Percentiles rank a stretch among this genome's conserved stretches.
These are phyloP conservation scores for Arthrobotrys pseudoclavata DNA, from an alignment of 2,329 filamentous ascomycete genomes.

Conservation along the genomic window DNA sequence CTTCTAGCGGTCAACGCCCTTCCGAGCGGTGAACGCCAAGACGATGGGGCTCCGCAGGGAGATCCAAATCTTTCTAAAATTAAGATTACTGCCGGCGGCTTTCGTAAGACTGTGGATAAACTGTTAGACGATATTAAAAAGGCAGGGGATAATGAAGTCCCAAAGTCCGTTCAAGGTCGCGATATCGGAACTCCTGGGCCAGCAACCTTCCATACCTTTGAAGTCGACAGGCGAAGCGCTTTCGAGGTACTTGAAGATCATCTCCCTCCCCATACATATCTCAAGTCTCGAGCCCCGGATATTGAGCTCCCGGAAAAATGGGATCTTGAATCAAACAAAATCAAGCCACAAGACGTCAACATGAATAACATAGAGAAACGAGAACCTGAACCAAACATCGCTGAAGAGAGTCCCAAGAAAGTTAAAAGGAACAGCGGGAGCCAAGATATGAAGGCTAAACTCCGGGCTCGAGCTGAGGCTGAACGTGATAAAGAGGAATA, in stretches of 20 bases:
- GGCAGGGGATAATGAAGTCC: too few relatives aligned
- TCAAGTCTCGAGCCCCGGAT: neutral
- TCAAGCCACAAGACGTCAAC: neutral
- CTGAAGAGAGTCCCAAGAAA: neutral
- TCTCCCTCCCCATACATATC: neutral
- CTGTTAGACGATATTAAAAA: neutral
- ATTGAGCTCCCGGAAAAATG: neutral
- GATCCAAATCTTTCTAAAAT: neutral
- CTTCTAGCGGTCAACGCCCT: constrained; percentile 17
- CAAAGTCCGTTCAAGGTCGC: neutral
- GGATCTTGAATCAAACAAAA: neutral
- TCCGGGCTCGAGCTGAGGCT: neutral
- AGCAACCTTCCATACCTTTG: neutral
- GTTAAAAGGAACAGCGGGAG: neutral
- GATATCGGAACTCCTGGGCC: neutral
- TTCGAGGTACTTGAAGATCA: neutral
- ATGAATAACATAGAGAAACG: neutral
- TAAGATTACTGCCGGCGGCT: neutral
- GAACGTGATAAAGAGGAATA: constrained; percentile 24
- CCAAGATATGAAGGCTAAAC: constrained; percentile 34
- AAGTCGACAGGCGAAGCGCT: neutral
- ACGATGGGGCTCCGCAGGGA: neutral
- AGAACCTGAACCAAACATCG: neutral
- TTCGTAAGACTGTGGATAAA: neutral
- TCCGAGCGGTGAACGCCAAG: constrained; percentile 28